These are phyloP conservation scores for Dendrobium chrysotoxum DNA, from an alignment of 106 monocot genomes.

Conservation along the genomic window DNA sequence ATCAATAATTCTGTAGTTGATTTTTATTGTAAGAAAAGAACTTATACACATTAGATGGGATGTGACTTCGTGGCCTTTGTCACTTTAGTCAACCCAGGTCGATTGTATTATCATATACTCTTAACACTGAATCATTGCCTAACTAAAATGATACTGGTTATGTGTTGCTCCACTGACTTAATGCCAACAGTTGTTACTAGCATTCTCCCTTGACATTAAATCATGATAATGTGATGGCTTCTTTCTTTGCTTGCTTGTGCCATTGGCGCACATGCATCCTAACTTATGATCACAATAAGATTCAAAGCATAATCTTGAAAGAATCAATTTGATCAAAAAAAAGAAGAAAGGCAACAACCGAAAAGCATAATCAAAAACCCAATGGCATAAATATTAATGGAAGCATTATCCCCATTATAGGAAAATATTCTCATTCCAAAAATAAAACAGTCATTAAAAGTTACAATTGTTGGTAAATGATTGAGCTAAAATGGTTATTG, in stretches of 20 bases:
- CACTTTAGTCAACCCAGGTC: not conserved
- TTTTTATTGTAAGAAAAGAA: slow-evolving; percentile 1
- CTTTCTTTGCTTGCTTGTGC: not conserved
- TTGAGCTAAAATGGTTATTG: not conserved
- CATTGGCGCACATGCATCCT: not conserved
- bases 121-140: not conserved
- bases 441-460: not conserved
- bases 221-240: not conserved
- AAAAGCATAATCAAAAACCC: not conserved
- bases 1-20: not conserved
- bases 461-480: not conserved
- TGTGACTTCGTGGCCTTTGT: not conserved
- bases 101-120: not conserved
- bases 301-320: not conserved
- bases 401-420: not conserved
- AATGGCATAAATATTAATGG: not conserved
- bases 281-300: not conserved
- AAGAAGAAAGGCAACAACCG: not conserved
- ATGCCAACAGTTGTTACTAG: not conserved
- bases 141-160: not conserved
- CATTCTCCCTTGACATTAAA: not conserved
- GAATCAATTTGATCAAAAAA: not conserved
- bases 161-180: not conserved
- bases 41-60: not conserved
- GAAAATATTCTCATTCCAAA: not conserved